A percentile compares a stretch with the other conserved stretches of the same genome.
These are phyloP conservation scores for Rhizopus delemar DNA, from an alignment of 371 early-diverging fungal genomes.

Conservation along the genomic window DNA sequence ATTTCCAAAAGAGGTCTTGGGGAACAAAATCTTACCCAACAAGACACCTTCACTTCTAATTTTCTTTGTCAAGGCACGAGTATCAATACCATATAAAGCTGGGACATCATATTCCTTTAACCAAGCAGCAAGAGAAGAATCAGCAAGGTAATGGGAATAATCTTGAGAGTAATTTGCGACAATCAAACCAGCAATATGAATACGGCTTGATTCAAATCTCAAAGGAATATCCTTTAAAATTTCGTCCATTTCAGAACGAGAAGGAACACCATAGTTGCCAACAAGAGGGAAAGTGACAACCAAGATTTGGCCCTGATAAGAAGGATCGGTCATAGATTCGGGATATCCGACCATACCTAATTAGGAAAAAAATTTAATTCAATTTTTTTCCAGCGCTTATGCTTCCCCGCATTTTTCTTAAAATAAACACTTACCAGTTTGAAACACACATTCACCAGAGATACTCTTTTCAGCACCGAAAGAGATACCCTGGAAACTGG, in stretches of 20 bases:
- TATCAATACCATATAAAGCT: slow-evolving; percentile 93
- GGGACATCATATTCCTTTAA: slow-evolving; percentile 84
- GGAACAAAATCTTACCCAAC: slow-evolving; percentile 83
- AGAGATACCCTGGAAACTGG: slow-evolving; percentile 85
- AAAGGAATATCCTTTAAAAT: slow-evolving; percentile 78
- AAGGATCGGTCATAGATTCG: slow-evolving; percentile 95
- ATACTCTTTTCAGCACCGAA: slow-evolving; percentile 92
- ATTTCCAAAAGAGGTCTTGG: slow-evolving; percentile 68
- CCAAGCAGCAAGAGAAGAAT: slow-evolving; percentile 87
- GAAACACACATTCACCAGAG: slow-evolving; percentile 97
- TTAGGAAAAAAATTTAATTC: slow-evolving; percentile 10
- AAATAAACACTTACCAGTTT: slow-evolving; percentile 74
- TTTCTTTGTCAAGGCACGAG: slow-evolving; percentile 86
- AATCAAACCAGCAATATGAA: slow-evolving; percentile 86
- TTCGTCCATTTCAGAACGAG: slow-evolving; percentile 68
- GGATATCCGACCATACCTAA: slow-evolving; percentile 74
- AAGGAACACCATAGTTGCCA: slow-evolving; percentile 93
- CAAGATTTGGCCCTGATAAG: slow-evolving; percentile 93
- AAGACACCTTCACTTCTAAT: slow-evolving; percentile 86
- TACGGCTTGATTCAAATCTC: slow-evolving; percentile 84
- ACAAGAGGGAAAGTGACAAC: slow-evolving; percentile 88
- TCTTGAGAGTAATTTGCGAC: slow-evolving; percentile 84
- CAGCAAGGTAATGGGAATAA: slow-evolving; percentile 92
- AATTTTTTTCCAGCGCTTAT: neutral
- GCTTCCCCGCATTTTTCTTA: slow-evolving; percentile 1